A percentile compares a stretch with the other conserved stretches of the same genome.
Evolutionary conservation across 129 eudicot species (phyloP).

Genomic region (Kitagawia praeruptora): DNA sequence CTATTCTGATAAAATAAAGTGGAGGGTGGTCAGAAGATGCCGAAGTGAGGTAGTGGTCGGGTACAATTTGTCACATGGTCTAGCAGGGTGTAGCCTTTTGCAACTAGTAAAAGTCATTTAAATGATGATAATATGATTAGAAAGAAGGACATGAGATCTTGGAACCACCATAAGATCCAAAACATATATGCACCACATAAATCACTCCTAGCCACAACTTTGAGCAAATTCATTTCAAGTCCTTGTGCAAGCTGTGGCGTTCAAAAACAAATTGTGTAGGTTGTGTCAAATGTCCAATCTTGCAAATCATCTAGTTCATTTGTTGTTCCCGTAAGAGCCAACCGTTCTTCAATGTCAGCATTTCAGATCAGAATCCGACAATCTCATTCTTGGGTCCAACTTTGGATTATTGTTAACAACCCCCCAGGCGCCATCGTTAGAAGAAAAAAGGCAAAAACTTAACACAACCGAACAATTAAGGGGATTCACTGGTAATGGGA

Average conservation of each 20-base stretch:
- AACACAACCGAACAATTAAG: too few species aligned
- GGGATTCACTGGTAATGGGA: too few species aligned
- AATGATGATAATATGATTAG: constrained; percentile 2
- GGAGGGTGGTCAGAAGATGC: background rate
- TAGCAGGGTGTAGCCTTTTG: background rate
- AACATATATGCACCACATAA: background rate
- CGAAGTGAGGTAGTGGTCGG: background rate
- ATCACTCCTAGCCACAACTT: background rate
- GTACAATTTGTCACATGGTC: background rate
- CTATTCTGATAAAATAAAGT: background rate
- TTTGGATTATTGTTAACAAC: background rate
- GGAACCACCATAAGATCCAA: background rate
- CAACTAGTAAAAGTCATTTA: background rate
- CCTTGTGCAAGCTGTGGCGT: background rate
- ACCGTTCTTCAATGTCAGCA: constrained; percentile 5
- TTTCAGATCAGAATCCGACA: background rate
- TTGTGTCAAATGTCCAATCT: background rate
- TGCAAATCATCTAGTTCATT: background rate
- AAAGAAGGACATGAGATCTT: background rate
- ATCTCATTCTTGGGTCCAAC: background rate
- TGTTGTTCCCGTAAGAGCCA: background rate
- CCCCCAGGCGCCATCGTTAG: too few species aligned
- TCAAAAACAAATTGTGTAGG: background rate
- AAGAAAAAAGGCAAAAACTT: too few species aligned
- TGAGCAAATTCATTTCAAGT: background rate